A percentile compares a stretch with the other conserved stretches of the same genome.
Evolutionary conservation across 257 asterid genomes (phyloP).

Genomic region (Ilex asprella): DNA sequence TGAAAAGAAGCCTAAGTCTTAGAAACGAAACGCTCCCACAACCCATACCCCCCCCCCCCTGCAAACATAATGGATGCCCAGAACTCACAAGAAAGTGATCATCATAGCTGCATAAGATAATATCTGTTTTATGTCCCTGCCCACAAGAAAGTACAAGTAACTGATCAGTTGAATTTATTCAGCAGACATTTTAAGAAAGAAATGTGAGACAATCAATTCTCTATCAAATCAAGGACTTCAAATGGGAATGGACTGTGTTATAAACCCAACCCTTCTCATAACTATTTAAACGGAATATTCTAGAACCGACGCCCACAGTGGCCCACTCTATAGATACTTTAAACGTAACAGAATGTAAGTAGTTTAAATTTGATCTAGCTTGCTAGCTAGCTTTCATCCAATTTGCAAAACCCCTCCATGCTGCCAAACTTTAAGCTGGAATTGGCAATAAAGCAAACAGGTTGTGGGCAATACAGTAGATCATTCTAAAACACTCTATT

Average conservation of each 20-base stretch:
- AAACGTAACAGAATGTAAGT: neutral
- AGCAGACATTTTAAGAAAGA: neutral
- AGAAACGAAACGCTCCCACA: neutral
- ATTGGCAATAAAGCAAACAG: slow-evolving; percentile 1
- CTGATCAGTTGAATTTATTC: neutral
- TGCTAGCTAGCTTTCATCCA: too few species aligned
- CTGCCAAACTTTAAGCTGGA: neutral
- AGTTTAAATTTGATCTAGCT: too few species aligned
- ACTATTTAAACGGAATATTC: too few species aligned
- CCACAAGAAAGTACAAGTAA: neutral
- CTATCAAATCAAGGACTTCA: too few species aligned
- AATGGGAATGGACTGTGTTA: too few species aligned
- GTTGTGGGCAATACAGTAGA: neutral
- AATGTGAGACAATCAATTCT: too few species aligned
- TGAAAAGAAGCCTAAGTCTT: slow-evolving; percentile 18
- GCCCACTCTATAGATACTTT: too few species aligned
- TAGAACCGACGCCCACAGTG: too few species aligned
- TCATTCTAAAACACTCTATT: too few species aligned
- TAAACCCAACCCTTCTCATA: too few species aligned
- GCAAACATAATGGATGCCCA: neutral
- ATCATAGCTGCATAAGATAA: slow-evolving; percentile 64
- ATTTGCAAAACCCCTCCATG: too few species aligned
- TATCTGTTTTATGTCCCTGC: slow-evolving; percentile 73
- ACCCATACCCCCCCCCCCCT: neutral
- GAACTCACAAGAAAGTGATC: slow-evolving; percentile 74